Base-by-base conservation (phyloP, 768 basidiomycete genomes). In the Antrodiella citrinella region DNA sequence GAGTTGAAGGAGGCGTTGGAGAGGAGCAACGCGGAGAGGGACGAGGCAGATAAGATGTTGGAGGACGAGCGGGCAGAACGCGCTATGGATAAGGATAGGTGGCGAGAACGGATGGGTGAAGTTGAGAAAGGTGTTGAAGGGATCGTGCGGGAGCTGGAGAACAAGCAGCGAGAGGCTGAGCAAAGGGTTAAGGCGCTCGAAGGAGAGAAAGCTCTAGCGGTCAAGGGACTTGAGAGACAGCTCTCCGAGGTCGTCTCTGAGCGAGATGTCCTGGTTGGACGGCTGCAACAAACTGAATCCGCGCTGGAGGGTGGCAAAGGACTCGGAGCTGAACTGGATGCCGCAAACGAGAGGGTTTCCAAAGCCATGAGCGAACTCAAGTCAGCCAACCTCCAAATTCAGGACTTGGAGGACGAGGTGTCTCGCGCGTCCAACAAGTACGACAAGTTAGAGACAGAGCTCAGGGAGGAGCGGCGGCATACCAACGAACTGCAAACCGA, bases 41-140 rank as follows among this genome's bases (percentile, higher is more conserved):
- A 65, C 19, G 81, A 74, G 42, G 69, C 84, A 20, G 66, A 72
- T 20, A 71, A 69, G 47, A 84, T 85, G 57, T 81, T 81, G 50
- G 77, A 79, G 22, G 48, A 43, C n/a, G 51, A 56, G 46, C 72
- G 63, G 46, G 67, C 62, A 23, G 84, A 77, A 44, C 72, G 86
- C n/a, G 66, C 72, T 11, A 71, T 72, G 46, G 86, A 89, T 59
- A 84, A 82, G 53, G 79, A 81, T 23, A 67, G 79, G 41, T 91
- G 83, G 81, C 79, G 77, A 56, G 78, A 76, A 46, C 73, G 84
- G 42, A 86, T 90, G 79, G 57, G 55, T 7, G 86, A 87, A 51
- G 83, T 87, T 7, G 82, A 89, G 63, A 69, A 69, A 45, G 84
- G 83, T 3, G 86, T 87, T 22, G 76, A 77, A 30, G 77, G 67